Evolutionary conservation across 2,329 filamentous ascomycete genomes (phyloP), one percentile per base, ranked within the genome.

Genomic region (Colletotrichum chrysophilum): DNA sequence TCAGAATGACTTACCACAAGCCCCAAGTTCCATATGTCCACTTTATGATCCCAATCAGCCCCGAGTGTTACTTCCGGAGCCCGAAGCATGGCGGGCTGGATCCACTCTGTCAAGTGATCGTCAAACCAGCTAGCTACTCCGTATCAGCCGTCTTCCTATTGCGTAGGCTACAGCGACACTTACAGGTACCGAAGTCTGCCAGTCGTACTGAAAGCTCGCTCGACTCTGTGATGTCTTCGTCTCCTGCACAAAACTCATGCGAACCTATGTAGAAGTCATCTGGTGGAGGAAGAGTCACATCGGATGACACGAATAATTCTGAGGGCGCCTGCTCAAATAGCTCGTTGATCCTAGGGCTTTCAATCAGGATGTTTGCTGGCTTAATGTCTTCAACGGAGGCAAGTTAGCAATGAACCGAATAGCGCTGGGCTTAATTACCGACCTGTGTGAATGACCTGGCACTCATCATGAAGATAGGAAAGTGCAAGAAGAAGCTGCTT

Each of bases 381-480:
- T 52, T 52, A 10, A 52, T 52, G 0, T 52, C 43, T 52, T 21
- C 43, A 3, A 52, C n/a, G 12, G 12, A 13, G 5, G 43, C 2
- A 21, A 52, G n/a, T 52, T 13, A 52, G 43, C 0, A 1, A 24
- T 21, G n/a, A 13, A 1, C n/a, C 0, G n/a, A 4, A 21, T 13
- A 21, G 10, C n/a, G 43, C n/a, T 24, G n/a, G 10, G 12, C 1
- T 21, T 0, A 4, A 24, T 0, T 1, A 52, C 43, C 3, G 7
- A 52, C 43, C 43, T 21, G 43, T 52, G n/a, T 52, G 43, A 7
- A 52, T 52, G n/a, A 52, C n/a, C 12, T 24, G 43, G 10, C 43
- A 52, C n/a, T 52, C 43, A 7, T 52, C 43, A 52, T 52, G 43
- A 13, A 52, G 43, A 21, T 52, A 52, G 10, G n/a, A 21, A 52